phyloP scores from a whole-genome alignment of 2,329 filamentous ascomycete genomes.

The Lithohypha guttulata region DNA sequence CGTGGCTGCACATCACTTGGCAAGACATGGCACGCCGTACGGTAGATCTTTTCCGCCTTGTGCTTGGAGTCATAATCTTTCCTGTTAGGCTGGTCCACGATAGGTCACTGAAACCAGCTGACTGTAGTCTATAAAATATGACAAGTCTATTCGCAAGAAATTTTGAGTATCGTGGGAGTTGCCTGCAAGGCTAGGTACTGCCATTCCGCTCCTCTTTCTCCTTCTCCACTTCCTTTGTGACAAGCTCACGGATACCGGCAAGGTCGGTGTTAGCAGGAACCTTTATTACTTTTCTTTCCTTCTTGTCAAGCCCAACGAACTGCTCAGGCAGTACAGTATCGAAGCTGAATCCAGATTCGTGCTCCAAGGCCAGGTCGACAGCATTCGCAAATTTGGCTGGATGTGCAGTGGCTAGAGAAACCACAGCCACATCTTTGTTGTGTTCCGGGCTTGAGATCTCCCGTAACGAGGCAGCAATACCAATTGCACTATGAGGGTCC shows the following conservation, averaged over 20 bases:
- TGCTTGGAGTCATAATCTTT: too few relatives aligned
- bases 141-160: too few relatives aligned
- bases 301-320: constrained; percentile 66
- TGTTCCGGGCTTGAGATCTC: constrained; percentile 41
- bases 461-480: constrained; percentile 63
- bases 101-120: too few relatives aligned
- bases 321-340: constrained; percentile 66
- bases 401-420: constrained; percentile 85
- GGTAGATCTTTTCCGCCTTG: too few relatives aligned
- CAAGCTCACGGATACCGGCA: constrained; percentile 63
- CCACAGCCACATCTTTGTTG: constrained; percentile 10
- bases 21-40: too few relatives aligned
- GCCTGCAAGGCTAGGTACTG: neutral
- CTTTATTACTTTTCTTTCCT: constrained; percentile 61
- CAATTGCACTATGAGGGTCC: constrained; percentile 87
- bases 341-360: constrained; percentile 64
- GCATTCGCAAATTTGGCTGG: constrained; percentile 88
- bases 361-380: constrained; percentile 66
- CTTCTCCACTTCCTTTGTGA: constrained; percentile 58
- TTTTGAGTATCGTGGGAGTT: too few relatives aligned
- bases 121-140: too few relatives aligned
- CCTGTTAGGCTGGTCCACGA: too few relatives aligned
- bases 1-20: too few relatives aligned
- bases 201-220: constrained; percentile 24
- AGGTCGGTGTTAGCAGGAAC: constrained; percentile 57